Conservation (phyloP, 2,329 filamentous ascomycete species). For the Claviceps sp. region DNA sequence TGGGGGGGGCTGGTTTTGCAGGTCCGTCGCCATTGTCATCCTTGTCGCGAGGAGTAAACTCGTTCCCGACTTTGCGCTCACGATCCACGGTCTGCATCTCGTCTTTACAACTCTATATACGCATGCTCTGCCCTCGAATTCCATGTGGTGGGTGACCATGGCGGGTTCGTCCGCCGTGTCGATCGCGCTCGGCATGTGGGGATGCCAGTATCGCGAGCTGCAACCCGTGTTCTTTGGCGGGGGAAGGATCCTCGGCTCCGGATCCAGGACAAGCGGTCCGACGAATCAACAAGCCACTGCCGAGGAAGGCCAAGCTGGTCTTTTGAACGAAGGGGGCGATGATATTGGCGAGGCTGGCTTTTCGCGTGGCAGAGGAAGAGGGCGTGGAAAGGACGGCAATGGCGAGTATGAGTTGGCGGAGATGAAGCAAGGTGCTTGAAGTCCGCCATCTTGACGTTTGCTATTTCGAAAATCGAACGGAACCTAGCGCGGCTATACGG, state of each 20-base stretch:
- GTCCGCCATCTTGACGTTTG: too few species aligned
- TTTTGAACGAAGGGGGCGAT: constrained; percentile 27
- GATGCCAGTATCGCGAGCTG: constrained; percentile 80
- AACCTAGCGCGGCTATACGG: too few species aligned
- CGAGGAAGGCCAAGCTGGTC: constrained; percentile 11
- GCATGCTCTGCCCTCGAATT: constrained; percentile 58
- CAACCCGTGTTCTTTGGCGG: constrained; percentile 79
- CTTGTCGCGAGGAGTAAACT: constrained; percentile 84
- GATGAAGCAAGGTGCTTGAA: constrained; percentile 23
- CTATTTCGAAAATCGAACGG: too few species aligned
- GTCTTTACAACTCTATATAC: constrained; percentile 68
- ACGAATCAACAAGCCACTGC: constrained; percentile 12
- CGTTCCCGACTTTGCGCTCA: constrained; percentile 86
- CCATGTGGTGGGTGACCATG: constrained; percentile 74
- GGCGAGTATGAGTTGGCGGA: constrained; percentile 56
- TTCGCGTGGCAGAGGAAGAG: constrained; percentile 17
- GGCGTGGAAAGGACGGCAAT: constrained; percentile 38
- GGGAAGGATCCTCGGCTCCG: constrained; percentile 23
- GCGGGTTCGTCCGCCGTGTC: constrained; percentile 29
- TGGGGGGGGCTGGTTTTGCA: constrained; percentile 21
- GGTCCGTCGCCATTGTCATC: constrained; percentile 69
- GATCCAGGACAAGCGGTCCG: constrained; percentile 6
- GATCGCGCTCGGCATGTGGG: constrained; percentile 66
- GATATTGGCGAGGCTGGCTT: background rate
- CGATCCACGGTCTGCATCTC: constrained; percentile 74